Conservation (phyloP, 192 early-diverging fungal genomes). For the Podila epigama region DNA sequence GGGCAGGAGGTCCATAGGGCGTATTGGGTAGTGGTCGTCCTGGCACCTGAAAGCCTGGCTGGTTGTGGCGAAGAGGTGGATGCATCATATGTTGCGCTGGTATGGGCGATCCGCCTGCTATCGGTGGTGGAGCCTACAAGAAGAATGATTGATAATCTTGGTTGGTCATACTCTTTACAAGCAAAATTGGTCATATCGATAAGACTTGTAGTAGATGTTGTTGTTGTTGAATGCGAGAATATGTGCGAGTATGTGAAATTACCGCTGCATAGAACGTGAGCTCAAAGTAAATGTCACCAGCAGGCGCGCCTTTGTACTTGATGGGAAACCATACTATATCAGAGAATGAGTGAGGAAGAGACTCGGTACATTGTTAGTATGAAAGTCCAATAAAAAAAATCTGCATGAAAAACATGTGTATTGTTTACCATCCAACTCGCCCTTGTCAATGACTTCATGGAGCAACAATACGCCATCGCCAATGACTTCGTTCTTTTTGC, state of each 20-base stretch:
- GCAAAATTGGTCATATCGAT: too few relatives aligned
- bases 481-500: slow-evolving; percentile 39
- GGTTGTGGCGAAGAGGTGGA: slow-evolving; percentile 13
- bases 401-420: background rate
- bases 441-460: slow-evolving; percentile 43
- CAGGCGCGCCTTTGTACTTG: slow-evolving; percentile 44
- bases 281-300: slow-evolving; percentile 63
- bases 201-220: too few relatives aligned
- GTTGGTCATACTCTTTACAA: too few relatives aligned
- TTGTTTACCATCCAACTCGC: slow-evolving; percentile 43
- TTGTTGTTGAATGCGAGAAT: too few relatives aligned
- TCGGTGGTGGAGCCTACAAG: background rate
- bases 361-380: background rate
- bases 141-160: too few relatives aligned
- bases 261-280: slow-evolving; percentile 61
- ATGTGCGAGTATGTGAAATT: background rate
- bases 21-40: slow-evolving; percentile 12
- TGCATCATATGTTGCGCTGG: slow-evolving; percentile 2
- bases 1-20: slow-evolving; percentile 23
- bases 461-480: slow-evolving; percentile 37
- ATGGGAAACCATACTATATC: slow-evolving; percentile 58
- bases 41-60: slow-evolving; percentile 13
- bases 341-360: background rate
- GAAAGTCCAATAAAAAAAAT: background rate
- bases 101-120: slow-evolving; percentile 3